Evolutionary conservation across 129 eudicot species (phyloP), one percentile per base, ranked within the genome.

Genomic region (carrot (Daucus carota)): DNA sequence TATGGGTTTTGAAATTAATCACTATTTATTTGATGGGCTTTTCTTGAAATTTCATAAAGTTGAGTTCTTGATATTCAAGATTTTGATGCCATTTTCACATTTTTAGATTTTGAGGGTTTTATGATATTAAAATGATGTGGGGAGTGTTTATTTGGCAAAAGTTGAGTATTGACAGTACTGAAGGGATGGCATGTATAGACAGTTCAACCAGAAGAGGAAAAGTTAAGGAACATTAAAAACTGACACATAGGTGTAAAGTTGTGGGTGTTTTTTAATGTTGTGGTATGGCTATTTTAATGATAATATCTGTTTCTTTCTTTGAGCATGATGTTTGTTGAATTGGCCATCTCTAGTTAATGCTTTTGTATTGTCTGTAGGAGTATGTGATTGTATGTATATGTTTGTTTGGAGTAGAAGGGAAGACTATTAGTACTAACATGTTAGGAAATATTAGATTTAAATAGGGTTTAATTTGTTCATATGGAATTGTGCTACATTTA

Each of bases 71-170:
- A n/a, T 54, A 26, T 5, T 70, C 15, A 26, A 42, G 34, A 71
- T 71, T 42, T 71, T 42, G 57, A 71, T 71, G 47, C 75, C 33
- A n/a, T 22, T 71, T n/a, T 43, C 31, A 44, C 52, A 8, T 54
- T 22, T 15, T 47, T 16, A 13, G 13, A 2, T 1, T 50, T 18
- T 16, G 1, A 52, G 3, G 52, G 10, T 14, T 71, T 0, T 38
- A 42, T 42, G 0, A 43, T 71, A 13, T 42, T n/a, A 14, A 4
- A 20, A 28, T 62, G 69, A 1, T 28, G 69, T 29, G 29, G 28
- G 38, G 31, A 54, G 63, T 62, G 13, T 62, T 28, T 28, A 1
- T 60, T 60, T 20, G 12, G 28, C 28, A 52, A 52, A 60, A 60
- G 68, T 24, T 60, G 68, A 60, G 28, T 29, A 62, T 62, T 28